Base-by-base conservation (phyloP, 2,329 filamentous ascomycete genomes). In the Dothideomycetes sp. region DNA sequence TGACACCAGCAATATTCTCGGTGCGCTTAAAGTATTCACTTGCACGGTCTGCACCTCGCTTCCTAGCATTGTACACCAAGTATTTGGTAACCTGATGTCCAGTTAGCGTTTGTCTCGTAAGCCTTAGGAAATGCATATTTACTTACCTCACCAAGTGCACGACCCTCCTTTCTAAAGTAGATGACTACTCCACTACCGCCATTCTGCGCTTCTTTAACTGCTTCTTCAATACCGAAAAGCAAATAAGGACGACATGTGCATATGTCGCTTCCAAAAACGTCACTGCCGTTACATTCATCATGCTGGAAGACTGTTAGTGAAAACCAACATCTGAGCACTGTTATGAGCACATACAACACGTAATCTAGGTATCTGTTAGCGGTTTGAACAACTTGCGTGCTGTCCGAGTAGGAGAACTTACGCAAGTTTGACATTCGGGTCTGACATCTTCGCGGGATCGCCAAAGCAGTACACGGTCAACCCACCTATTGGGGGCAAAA, bases 391-490 rank as follows among this genome's bases (percentile, higher is more conserved):
- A n/a, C n/a, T n/a, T n/a, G n/a, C n/a, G n/a, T n/a, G n/a, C n/a
- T n/a, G n/a, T n/a, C n/a, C n/a, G n/a, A n/a, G n/a, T n/a, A n/a
- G n/a, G 33, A 96, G 80, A 51, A 91, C 80, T 45, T 96, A 70
- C 11, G 91, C 86, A 29, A 96, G 70, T 46, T 76, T 78, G 43
- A 80, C 80, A 40, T 81, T 84, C 33, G 86, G 80, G 57, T 96
- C 84, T 4, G 86, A 84, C 77, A 96, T 91, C 58, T 91, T 94
- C 40, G 84, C 84, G 15, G 88, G 87, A 52, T 95, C 87, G 31
- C 91, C 91, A 58, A 98, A 98, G 63, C 86, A 91, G 65, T 98
- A 96, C 7, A 96, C 91, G 0, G 91, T 96, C 51, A 96, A 67
- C 7, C 89, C 91, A 43, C 88, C 91, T 59, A 98, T 96, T 4